Evolutionary conservation across 352 stramenopile genomes (phyloP), one percentile per base, ranked within the genome.

Genomic region (Blastocystis sp.): DNA sequence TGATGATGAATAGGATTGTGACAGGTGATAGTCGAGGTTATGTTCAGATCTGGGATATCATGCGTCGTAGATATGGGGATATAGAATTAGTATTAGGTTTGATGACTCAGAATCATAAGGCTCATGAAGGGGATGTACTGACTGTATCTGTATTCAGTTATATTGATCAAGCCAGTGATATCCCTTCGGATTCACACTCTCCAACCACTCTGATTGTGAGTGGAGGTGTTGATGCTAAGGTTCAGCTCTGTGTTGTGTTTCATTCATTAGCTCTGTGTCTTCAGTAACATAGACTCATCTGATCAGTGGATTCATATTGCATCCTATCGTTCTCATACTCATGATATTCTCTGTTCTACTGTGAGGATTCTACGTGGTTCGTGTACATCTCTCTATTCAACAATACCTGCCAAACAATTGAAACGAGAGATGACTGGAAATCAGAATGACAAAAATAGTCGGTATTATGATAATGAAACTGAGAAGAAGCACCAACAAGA

Each of bases 21-120:
- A 86, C 59, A 27, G 74, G 74, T 6, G 74, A 86, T 43, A 74
- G 56, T 35, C 74, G 54, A 21, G 74, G 74, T 11, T 16, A 37
- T 80, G 59, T 86, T 6, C 39, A 86, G 35, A 77, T 86, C 37
- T 86, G 74, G 74, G 37, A 86, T 32, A 43, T 74, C 14, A 21
- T 12, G 1, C 29, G 39, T 16, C 63, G 54, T 46, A 37, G 39
- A 52, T 11, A 65, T 12, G 7, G 21, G n/a, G n/a, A n/a, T n/a
- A n/a, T n/a, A n/a, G n/a, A n/a, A n/a, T n/a, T n/a, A n/a, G n/a
- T n/a, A n/a, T n/a, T n/a, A n/a, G n/a, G 66, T 12, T 1, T 86
- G 0, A 46, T 77, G 59, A 6, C 9, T 19, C 39, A 74, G 14
- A 78, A n/a, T 14, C 71, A 73, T 35, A 74, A 54, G 32, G 59